A percentile compares a stretch with the other conserved stretches of the same genome.
Conservation (phyloP, 345 rosid genomes). For the Salix udensis region DNA sequence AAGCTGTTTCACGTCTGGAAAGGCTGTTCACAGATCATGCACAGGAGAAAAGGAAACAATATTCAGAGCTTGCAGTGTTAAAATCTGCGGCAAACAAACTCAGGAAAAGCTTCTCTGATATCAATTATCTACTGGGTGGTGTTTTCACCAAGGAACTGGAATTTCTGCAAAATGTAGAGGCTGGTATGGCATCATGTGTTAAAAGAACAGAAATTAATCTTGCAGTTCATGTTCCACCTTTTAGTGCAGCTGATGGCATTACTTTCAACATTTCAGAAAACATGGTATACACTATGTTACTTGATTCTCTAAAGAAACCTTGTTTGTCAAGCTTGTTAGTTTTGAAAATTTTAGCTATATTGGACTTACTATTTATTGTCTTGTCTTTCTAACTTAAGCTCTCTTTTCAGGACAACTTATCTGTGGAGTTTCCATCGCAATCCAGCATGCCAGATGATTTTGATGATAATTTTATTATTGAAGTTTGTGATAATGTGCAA, state of each 20-base stretch:
- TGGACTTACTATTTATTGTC: conserved; percentile 1
- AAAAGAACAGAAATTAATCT: conserved; percentile 33
- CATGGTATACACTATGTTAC: conserved; percentile 41
- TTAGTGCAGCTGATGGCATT: conserved; percentile 22
- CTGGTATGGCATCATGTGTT: conserved; percentile 42
- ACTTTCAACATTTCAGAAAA: conserved; percentile 21
- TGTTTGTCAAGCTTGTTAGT: neutral
- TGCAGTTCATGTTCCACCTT: conserved; percentile 35
- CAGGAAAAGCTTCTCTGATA: conserved; percentile 40
- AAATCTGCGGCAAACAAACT: conserved; percentile 49
- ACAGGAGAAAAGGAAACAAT: conserved; percentile 51
- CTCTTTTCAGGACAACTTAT: conserved; percentile 46
- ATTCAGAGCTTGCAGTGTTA: conserved; percentile 42
- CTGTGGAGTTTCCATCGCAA: conserved; percentile 38
- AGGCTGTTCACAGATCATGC: conserved; percentile 35
- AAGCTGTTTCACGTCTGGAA: conserved; percentile 52
- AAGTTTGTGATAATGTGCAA: conserved; percentile 50
- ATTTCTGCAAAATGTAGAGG: conserved; percentile 58
- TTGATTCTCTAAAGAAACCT: conserved; percentile 2
- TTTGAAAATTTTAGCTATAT: neutral
- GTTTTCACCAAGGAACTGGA: conserved; percentile 55
- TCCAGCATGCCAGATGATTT: conserved; percentile 35
- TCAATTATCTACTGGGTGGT: conserved; percentile 40
- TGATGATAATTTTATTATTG: conserved; percentile 34
- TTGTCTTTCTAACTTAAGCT: conserved; percentile 18